phyloP scores from a whole-genome alignment of 768 basidiomycete species.

The Trametes cubensis region DNA sequence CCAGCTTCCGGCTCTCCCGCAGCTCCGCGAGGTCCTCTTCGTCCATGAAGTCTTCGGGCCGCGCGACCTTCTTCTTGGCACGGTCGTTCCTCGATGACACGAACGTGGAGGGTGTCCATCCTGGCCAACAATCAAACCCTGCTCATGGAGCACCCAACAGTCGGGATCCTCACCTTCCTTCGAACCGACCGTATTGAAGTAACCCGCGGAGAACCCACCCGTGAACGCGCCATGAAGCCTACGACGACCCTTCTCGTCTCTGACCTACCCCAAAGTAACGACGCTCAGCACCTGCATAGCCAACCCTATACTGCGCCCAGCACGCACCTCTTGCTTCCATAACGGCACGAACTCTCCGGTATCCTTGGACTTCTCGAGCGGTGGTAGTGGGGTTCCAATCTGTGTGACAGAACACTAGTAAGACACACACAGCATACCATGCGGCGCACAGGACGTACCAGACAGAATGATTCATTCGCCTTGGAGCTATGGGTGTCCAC shows the following conservation, averaged over 20 bases:
- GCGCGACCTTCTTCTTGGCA: constrained; percentile 59
- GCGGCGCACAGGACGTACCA: constrained; percentile 49
- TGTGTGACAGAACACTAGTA: constrained; percentile 34
- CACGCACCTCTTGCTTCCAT: constrained; percentile 93
- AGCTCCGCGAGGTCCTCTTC: constrained; percentile 92
- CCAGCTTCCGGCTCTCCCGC: constrained; percentile 69
- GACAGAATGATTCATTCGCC: constrained; percentile 83
- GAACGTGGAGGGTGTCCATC: constrained; percentile 95
- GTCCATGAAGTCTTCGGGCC: constrained; percentile 97
- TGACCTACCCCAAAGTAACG: constrained; percentile 51
- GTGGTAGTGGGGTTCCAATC: constrained; percentile 94
- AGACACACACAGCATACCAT: neutral
- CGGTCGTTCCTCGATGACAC: constrained; percentile 84
- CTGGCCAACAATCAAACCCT: constrained; percentile 42
- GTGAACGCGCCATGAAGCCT: constrained; percentile 98
- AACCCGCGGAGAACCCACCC: constrained; percentile 96
- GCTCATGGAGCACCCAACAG: neutral
- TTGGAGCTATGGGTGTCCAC: constrained; percentile 69
- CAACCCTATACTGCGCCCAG: constrained; percentile 13
- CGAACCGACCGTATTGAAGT: constrained; percentile 94
- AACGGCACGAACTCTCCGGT: constrained; percentile 93
- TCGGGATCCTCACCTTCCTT: constrained; percentile 72
- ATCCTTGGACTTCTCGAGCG: constrained; percentile 93
- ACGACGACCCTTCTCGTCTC: constrained; percentile 90
- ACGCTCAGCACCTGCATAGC: neutral